Conservation (phyloP, 345 rosid genomes). For the Aquilaria malaccensis region DNA sequence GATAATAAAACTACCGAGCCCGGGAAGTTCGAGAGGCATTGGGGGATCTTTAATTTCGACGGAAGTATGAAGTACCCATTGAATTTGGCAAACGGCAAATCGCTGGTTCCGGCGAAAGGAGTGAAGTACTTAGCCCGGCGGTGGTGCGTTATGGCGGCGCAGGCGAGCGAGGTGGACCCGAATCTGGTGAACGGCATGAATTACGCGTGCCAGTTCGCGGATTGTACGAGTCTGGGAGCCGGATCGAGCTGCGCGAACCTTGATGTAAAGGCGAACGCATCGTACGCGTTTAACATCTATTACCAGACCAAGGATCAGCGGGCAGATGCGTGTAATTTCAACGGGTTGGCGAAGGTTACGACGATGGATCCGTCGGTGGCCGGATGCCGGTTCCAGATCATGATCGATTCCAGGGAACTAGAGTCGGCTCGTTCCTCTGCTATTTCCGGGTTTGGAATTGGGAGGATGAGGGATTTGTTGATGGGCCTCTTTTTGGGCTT, state of each 20-base stretch:
- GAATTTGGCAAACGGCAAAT: conserved; percentile 28
- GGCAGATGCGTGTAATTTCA: conserved; percentile 34
- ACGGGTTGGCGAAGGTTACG: conserved; percentile 28
- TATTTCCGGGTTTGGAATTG: not conserved
- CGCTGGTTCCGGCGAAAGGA: conserved; percentile 44
- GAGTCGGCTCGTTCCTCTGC: conserved; percentile 11
- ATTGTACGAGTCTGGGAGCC: conserved; percentile 55
- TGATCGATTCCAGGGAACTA: conserved; percentile 39
- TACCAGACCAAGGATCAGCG: conserved; percentile 58
- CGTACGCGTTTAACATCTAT: conserved; percentile 63
- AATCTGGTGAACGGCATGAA: conserved; percentile 11
- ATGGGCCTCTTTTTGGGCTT: too few relatives aligned
- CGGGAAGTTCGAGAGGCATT: conserved; percentile 69
- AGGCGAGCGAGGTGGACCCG: conserved; percentile 30
- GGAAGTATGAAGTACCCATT: conserved; percentile 54
- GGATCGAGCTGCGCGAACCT: conserved; percentile 47
- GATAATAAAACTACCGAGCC: conserved; percentile 67
- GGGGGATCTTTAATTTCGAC: conserved; percentile 67
- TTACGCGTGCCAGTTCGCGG: conserved; percentile 56
- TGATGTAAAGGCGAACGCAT: conserved; percentile 40
- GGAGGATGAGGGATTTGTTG: too few relatives aligned
- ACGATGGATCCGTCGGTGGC: conserved; percentile 42
- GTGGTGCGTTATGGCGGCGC: conserved; percentile 63
- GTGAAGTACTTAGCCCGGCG: conserved; percentile 44
- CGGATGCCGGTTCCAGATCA: conserved; percentile 46